Conservation (phyloP, 75 land plant genomes). For the Ceratopteris richardii region DNA sequence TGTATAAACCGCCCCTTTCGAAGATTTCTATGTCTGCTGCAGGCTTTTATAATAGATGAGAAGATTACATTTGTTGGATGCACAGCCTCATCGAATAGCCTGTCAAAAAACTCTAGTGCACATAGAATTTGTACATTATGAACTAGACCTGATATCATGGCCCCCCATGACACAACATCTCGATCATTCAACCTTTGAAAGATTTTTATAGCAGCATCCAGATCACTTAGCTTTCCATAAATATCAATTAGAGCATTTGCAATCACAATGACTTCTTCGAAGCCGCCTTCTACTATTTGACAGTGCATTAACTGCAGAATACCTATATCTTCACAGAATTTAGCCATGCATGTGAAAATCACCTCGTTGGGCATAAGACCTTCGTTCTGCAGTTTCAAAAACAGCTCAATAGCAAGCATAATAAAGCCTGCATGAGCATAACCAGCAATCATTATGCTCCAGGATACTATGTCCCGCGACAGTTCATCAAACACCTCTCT, state of each 20-base stretch:
- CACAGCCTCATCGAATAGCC: background rate
- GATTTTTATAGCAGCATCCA: background rate
- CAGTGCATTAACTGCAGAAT: background rate
- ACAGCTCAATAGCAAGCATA: background rate
- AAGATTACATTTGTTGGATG: background rate
- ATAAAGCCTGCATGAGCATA: conserved; percentile 1
- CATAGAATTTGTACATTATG: background rate
- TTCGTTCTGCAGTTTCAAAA: background rate
- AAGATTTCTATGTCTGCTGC: conserved; percentile 3
- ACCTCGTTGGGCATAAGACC: conserved; percentile 2
- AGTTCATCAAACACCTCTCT: conserved; percentile 30
- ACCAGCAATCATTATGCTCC: conserved; percentile 29
- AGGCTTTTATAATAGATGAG: conserved; percentile 1
- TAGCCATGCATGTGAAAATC: background rate
- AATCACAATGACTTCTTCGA: background rate
- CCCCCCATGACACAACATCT: conserved; percentile 7
- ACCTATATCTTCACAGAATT: background rate
- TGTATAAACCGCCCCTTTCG: conserved; percentile 5
- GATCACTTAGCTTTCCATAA: background rate
- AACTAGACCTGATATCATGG: background rate
- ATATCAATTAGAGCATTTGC: conserved; percentile 4
- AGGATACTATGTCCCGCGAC: conserved; percentile 39
- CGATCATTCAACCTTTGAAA: background rate
- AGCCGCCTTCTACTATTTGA: background rate
- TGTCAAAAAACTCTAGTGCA: background rate